Evolutionary conservation across 2,329 filamentous ascomycete genomes (phyloP).

Genomic region (Aspergillus amoenus): DNA sequence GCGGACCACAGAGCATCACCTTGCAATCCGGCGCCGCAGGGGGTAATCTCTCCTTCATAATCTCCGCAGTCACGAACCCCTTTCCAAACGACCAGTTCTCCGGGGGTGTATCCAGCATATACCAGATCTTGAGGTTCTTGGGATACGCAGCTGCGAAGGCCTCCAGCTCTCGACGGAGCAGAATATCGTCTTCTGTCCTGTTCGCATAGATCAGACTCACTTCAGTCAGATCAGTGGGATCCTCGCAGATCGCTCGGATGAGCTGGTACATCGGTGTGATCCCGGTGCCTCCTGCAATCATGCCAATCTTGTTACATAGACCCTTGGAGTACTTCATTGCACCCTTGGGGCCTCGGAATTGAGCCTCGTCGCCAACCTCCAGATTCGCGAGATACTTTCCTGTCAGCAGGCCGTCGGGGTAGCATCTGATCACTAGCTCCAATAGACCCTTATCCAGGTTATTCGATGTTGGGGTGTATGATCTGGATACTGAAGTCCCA

Average conservation of each 20-base stretch:
- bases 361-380: conserved; percentile 32
- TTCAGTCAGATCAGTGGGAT: conserved; percentile 56
- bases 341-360: conserved; percentile 39
- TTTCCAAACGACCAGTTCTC: conserved; percentile 49
- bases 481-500: conserved; percentile 49
- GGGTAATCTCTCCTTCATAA: conserved; percentile 54
- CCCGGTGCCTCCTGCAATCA: conserved; percentile 39
- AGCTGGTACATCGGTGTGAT: conserved; percentile 51
- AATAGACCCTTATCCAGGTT: conserved; percentile 33
- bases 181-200: conserved; percentile 58
- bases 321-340: conserved; percentile 32
- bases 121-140: conserved; percentile 56
- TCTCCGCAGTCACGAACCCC: conserved; percentile 53
- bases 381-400: conserved; percentile 33
- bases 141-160: conserved; percentile 52
- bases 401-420: conserved; percentile 35
- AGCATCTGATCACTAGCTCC: conserved; percentile 38
- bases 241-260: conserved; percentile 63
- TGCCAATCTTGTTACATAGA: conserved; percentile 34
- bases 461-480: conserved; percentile 52
- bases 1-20: conserved; percentile 61
- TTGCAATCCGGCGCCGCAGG: conserved; percentile 48
- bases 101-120: conserved; percentile 53
- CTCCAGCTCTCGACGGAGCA: conserved; percentile 58
- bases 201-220: conserved; percentile 62